Evolutionary conservation across 73 alveolate species (phyloP).

Genomic region (Symbiodinium pilosum): DNA sequence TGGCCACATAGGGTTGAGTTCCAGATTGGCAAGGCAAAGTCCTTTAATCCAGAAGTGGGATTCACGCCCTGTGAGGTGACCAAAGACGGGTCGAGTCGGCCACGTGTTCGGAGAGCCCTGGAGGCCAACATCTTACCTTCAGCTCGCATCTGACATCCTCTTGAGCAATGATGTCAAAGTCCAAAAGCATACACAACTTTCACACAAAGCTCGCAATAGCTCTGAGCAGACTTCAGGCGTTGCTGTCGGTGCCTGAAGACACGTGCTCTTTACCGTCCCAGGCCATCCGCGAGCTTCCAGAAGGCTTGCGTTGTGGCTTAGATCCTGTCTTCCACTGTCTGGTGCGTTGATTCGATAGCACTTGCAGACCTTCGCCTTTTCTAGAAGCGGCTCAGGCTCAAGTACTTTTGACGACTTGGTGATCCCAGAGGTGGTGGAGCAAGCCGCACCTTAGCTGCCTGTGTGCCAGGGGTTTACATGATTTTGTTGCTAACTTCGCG

Average conservation of each 20-base stretch:
- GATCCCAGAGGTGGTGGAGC: constrained; percentile 37
- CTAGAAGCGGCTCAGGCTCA: not conserved
- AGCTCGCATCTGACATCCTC: no score
- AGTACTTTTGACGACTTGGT: constrained; percentile 58
- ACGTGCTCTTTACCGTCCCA: not conserved
- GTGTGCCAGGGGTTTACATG: not conserved
- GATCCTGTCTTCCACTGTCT: not conserved
- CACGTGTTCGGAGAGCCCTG: constrained; percentile 1
- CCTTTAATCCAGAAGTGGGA: no score
- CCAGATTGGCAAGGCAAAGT: no score
- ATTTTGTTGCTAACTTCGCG: not conserved
- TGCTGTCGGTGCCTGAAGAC: not conserved
- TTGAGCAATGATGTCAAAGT: no score
- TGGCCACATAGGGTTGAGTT: no score
- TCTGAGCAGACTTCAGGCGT: not conserved
- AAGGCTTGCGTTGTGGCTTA: constrained; percentile 47
- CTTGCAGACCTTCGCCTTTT: not conserved
- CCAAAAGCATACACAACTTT: no score
- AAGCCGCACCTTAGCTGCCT: not conserved
- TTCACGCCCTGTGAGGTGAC: not conserved
- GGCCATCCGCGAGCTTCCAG: constrained; percentile 93
- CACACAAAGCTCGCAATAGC: no score
- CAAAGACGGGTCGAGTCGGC: constrained; percentile 6
- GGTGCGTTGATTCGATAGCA: not conserved
- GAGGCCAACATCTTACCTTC: not conserved